phyloP scores from a whole-genome alignment of 768 basidiomycete genomes.

The Trametes sanguinea region DNA sequence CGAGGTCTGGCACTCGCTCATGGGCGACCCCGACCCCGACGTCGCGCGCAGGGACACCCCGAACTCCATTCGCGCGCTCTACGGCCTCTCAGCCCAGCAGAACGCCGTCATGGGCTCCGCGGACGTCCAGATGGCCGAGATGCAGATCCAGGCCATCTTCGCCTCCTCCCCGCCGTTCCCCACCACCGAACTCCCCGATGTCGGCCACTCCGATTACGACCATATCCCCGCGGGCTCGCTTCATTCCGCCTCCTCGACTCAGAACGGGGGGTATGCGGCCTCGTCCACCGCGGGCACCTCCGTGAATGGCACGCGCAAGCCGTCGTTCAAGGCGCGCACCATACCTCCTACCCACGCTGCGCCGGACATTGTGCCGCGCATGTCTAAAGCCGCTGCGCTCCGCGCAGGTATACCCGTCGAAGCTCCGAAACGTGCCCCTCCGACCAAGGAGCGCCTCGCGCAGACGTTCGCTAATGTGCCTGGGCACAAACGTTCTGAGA shows the following conservation, averaged over 20 bases:
- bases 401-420: conserved; percentile 61
- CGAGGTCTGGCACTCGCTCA: conserved; percentile 76
- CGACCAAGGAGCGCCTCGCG: conserved; percentile 60
- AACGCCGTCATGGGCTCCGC: conserved; percentile 77
- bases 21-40: conserved; percentile 66
- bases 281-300: conserved; percentile 48
- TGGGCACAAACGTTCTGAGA: conserved; percentile 73
- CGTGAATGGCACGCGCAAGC: conserved; percentile 46
- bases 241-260: conserved; percentile 49
- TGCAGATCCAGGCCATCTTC: conserved; percentile 77
- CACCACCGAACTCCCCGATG: conserved; percentile 59
- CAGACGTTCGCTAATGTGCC: conserved; percentile 78
- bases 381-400: conserved; percentile 71
- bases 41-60: conserved; percentile 56
- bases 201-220: conserved; percentile 40
- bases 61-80: conserved; percentile 70
- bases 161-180: conserved; percentile 83
- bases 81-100: conserved; percentile 53
- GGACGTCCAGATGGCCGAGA: conserved; percentile 68
- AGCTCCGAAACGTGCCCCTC: conserved; percentile 48
- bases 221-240: conserved; percentile 31
- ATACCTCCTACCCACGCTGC: conserved; percentile 60
- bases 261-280: conserved; percentile 41
- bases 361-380: conserved; percentile 77
- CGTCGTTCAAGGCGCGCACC: conserved; percentile 64